phyloP scores from a whole-genome alignment of 1,284 basidiomycete species.

The Spongispora temasekensis region DNA sequence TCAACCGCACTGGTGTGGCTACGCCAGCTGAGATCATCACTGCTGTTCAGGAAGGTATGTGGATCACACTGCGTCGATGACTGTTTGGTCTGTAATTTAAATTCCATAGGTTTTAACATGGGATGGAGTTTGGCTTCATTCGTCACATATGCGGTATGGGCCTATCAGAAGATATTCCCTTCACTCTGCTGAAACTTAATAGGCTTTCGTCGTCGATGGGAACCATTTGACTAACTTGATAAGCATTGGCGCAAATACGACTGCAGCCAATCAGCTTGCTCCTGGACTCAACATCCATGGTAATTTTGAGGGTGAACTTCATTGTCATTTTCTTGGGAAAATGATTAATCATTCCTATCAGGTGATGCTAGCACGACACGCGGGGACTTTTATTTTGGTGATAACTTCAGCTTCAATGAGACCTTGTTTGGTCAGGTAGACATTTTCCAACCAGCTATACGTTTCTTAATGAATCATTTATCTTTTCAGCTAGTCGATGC shows the following conservation, averaged over 20 bases:
- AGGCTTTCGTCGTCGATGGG: conserved; percentile 28
- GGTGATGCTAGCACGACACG: conserved; percentile 30
- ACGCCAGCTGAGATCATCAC: conserved; percentile 29
- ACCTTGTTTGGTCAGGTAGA: conserved; percentile 27
- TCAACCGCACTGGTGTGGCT: conserved; percentile 23
- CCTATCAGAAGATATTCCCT: background rate
- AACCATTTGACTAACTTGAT: conserved; percentile 33
- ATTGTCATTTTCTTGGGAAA: background rate
- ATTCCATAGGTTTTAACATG: conserved; percentile 27
- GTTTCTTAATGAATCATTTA: conserved; percentile 11
- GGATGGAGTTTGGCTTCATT: conserved; percentile 26
- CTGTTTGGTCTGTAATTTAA: background rate
- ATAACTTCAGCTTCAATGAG: conserved; percentile 30
- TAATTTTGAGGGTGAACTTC: conserved; percentile 22
- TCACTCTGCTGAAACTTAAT: background rate
- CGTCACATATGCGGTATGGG: conserved; percentile 23
- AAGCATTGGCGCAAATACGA: conserved; percentile 30
- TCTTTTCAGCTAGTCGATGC: conserved; percentile 18
- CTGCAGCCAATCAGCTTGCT: conserved; percentile 11
- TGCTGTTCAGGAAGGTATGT: conserved; percentile 24
- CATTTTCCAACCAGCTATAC: too few relatives aligned
- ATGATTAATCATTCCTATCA: conserved; percentile 2
- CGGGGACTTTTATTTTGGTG: conserved; percentile 29
- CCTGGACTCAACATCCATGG: conserved; percentile 22
- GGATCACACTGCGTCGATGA: background rate